Base-by-base conservation (phyloP, 163 green algal genomes). In the Scenedesmus sp. region DNA sequence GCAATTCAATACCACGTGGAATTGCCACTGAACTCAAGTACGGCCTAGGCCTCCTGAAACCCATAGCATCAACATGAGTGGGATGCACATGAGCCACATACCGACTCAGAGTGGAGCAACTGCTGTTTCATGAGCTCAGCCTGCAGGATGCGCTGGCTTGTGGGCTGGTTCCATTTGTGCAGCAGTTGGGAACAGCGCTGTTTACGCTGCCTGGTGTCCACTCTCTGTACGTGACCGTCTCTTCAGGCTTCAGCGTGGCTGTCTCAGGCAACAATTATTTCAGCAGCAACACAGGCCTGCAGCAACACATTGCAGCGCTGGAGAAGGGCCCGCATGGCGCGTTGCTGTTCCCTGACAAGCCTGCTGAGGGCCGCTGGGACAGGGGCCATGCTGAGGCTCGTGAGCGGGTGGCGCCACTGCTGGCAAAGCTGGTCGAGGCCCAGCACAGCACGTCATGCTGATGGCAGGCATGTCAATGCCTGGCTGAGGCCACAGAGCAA, bases 121-220 rank as follows among this genome's bases (percentile, higher is more conserved):
- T 81, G 35, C 35, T 49, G 72, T 44, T 44, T 15, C 72, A 81
- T n/a, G n/a, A 43, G 33, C 46, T 81, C 72, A 43, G 35, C 35
- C 72, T 81, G 72, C 72, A 44, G 35, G 72, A 81, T 2, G 35
- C 35, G 5, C 72, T 81, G 72, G 72, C 15, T 2, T 81, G 72
- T 30, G 72, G 72, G 33, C 72, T 81, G 33, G 72, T 49, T n/a
- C 72, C 72, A 3, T 81, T 81, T 81, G 72, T 81, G 72, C 72
- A 81, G 72, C n/a, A 44, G 13, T 33, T 33, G 0, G 72, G 72
- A n/a, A 49, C 35, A 9, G 72, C 35, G 0, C 13, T 81, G 72
- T 81, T 49, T 33, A 81, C 72, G 33, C 35, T 43, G 35, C 72
- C 33, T 24, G 72, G 72, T 6, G 20, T 44, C 4, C 35, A 81